Conservation (phyloP, 2,329 filamentous ascomycete species). For the Lachnellula subtilissima region DNA sequence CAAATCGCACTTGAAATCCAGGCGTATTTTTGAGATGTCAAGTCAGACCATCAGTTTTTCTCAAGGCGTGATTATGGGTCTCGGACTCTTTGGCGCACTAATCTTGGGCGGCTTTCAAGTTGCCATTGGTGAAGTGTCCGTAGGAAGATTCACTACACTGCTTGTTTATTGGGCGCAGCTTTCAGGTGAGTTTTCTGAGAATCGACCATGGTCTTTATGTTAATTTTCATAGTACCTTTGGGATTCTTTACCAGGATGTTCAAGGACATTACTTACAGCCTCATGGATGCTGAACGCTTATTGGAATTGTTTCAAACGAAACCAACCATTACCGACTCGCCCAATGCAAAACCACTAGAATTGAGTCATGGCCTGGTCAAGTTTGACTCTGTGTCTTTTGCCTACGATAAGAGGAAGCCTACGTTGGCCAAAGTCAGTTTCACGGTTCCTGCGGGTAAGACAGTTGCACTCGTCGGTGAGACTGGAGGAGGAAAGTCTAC, state of each 20-base stretch:
- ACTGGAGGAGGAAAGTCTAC: conserved; percentile 42
- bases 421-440: conserved; percentile 34
- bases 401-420: conserved; percentile 32
- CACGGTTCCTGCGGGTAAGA: conserved; percentile 33
- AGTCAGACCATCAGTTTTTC: conserved; percentile 43
- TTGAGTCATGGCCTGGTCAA: conserved; percentile 35
- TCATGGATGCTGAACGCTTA: conserved; percentile 62
- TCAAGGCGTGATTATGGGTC: conserved; percentile 47
- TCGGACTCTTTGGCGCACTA: conserved; percentile 42
- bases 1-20: conserved; percentile 34
- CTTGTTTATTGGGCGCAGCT: conserved; percentile 59
- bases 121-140: conserved; percentile 39
- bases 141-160: conserved; percentile 61
- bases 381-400: conserved; percentile 34
- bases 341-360: conserved; percentile 40
- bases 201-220: too few relatives aligned
- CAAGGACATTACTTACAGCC: conserved; percentile 45
- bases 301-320: conserved; percentile 53
- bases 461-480: conserved; percentile 43
- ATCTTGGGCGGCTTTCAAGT: conserved; percentile 27
- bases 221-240: conserved; percentile 24
- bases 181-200: conserved; percentile 31
- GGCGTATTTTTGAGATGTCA: conserved; percentile 32
- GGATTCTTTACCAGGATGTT: conserved; percentile 39
- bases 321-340: conserved; percentile 47